Percentiles rank a stretch among this genome's conserved stretches.
These are phyloP conservation scores for Ophiocytium majus DNA, from an alignment of 352 stramenopile genomes.

Conservation along the genomic window DNA sequence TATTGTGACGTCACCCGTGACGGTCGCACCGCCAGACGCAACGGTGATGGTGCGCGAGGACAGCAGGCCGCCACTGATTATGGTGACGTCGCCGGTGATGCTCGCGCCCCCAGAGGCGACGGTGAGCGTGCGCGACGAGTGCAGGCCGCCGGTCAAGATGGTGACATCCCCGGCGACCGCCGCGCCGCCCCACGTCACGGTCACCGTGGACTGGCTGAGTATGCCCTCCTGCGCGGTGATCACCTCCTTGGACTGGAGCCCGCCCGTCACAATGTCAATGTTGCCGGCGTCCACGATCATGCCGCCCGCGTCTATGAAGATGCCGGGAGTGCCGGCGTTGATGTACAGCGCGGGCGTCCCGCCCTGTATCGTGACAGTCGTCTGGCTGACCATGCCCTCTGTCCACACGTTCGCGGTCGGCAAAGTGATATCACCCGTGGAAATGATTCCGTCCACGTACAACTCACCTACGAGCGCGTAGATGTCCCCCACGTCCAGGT, in stretches of 20 bases:
- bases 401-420: background rate
- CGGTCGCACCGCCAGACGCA: background rate
- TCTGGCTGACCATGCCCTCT: no score
- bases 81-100: no score
- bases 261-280: no score
- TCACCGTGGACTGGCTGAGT: background rate
- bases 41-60: no score
- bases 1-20: background rate
- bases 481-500: background rate
- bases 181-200: background rate
- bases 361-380: background rate
- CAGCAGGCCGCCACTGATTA: no score
- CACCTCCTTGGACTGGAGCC: background rate
- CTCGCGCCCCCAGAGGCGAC: no score
- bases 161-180: background rate
- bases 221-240: background rate
- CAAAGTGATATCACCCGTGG: background rate
- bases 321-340: background rate
- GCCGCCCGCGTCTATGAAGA: background rate
- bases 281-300: background rate
- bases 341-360: background rate
- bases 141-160: background rate
- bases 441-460: background rate
- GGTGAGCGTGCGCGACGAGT: no score
- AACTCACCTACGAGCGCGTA: background rate